These are phyloP conservation scores for Annulohypoxylon stygium DNA, from an alignment of 495 filamentous ascomycete species.

Conservation along the genomic window DNA sequence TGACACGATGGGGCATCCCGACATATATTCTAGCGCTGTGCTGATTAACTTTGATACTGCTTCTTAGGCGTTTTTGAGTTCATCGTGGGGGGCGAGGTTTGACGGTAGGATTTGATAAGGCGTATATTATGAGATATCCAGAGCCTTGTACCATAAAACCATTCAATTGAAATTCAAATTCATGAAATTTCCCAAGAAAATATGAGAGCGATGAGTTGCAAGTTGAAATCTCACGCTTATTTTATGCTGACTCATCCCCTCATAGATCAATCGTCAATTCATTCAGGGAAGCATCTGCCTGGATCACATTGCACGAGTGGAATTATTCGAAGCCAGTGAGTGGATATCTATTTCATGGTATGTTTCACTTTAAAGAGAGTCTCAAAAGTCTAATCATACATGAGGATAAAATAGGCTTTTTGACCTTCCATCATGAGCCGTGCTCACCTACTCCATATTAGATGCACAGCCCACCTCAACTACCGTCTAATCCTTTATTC, in stretches of 20 bases:
- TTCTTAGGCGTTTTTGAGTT: not conserved
- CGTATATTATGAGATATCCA: slow-evolving; percentile 10
- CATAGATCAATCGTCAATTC: not conserved
- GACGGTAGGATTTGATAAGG: not conserved
- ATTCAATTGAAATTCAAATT: not conserved
- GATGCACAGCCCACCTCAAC: not conserved
- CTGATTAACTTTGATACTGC: slow-evolving; percentile 30
- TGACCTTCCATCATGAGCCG: not conserved
- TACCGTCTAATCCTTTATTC: slow-evolving; percentile 2
- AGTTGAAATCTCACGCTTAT: not conserved
- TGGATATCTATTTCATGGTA: slow-evolving; percentile 1
- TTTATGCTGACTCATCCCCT: not conserved
- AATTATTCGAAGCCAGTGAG: not conserved
- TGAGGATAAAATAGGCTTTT: not conserved
- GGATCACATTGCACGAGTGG: not conserved
- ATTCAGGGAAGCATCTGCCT: not conserved
- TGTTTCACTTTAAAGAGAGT: not conserved
- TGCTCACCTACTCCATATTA: not conserved
- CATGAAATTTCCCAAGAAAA: not conserved
- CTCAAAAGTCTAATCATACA: slow-evolving; percentile 6
- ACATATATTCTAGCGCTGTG: slow-evolving; percentile 48
- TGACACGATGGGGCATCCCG: slow-evolving; percentile 47
- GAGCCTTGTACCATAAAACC: not conserved
- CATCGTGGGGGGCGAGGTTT: not conserved
- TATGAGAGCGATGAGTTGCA: not conserved